Evolutionary conservation across 805 yeast species (phyloP), one percentile per base, ranked within the genome.

Genomic region (Vanderwaltozyma yarrowii): DNA sequence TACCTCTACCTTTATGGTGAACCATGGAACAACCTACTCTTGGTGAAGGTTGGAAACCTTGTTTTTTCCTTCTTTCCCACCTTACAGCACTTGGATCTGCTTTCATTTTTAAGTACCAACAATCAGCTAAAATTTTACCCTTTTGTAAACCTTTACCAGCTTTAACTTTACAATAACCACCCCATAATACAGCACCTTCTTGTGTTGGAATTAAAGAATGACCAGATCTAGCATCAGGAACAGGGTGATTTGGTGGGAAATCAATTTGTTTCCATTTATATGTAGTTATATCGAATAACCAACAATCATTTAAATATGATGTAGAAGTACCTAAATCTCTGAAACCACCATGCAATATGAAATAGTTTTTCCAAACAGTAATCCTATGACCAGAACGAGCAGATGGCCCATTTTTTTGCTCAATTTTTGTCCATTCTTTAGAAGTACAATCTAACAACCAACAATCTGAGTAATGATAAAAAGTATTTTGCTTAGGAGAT

Each of bases 11-110:
- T 26, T 47, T 47, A 61, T 89, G 97, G 46, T 70, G 70, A 9
- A 78, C 87, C 79, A 89, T 74, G 4, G 94, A 79, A 54, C 94
- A 82, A 0, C 98, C 97, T n/a, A 85, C 96, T 50, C 97, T 73
- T 12, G 96, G 83, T 2, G 89, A 75, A 4, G 96, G 96, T 43
- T 80, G 87, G 56, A 80, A 83, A 3, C 95, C 95, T 54, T 85
- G 89, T 49, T 84, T 86, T 44, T 84, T 74, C 47, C 94, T 74
- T 55, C 96, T 71, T 61, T 92, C 97, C 82, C 95, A 88, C 45
- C 94, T 66, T 5, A 83, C 69, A 3, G 71, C 80, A 24, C 55
- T 47, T 14, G 87, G 69, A 54, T 89, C 96, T 15, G 80, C 62
- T 56, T 84, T 85, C 94, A 89, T 85, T 51, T 81, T 84, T 47